Conservation (phyloP, 1,284 basidiomycete species). For the Cutaneotrichosporon arboriforme region DNA sequence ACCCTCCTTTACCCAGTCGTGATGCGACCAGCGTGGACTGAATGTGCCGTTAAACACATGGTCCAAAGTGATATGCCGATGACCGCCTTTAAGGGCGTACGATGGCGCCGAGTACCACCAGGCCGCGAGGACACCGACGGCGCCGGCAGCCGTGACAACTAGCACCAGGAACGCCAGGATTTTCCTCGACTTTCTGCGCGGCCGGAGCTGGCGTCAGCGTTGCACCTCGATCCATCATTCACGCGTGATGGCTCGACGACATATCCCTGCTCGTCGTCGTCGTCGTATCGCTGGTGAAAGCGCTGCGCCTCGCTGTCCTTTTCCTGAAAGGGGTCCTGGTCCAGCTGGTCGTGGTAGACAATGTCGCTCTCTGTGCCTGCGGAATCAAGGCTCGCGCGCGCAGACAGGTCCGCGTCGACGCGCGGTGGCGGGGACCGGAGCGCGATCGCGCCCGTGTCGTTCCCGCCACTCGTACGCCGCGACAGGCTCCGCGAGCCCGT, state of each 20-base stretch:
- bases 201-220: conserved; percentile 23
- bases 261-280: conserved; percentile 29
- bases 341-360: conserved; percentile 38
- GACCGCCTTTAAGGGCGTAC: conserved; percentile 52
- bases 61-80: conserved; percentile 70
- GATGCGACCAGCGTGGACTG: conserved; percentile 46
- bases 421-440: background rate
- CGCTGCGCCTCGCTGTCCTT: conserved; percentile 22
- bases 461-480: background rate
- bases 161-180: conserved; percentile 38
- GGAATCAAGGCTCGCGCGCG: conserved; percentile 7
- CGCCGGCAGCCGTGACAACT: conserved; percentile 34
- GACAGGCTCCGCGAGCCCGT: background rate
- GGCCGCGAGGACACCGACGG: conserved; percentile 41
- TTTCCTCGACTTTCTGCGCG: conserved; percentile 36
- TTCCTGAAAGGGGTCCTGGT: conserved; percentile 41
- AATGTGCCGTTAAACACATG: conserved; percentile 89
- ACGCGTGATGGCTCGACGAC: conserved; percentile 24
- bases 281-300: conserved; percentile 1
- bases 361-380: conserved; percentile 19
- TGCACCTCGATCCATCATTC: background rate
- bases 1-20: conserved; percentile 88
- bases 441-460: background rate
- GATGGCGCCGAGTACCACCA: conserved; percentile 38
- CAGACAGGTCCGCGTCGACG: background rate